Evolutionary conservation across 2,329 filamentous ascomycete genomes (phyloP), one percentile per base, ranked within the genome.

Genomic region (Parastagonospora avenae): DNA sequence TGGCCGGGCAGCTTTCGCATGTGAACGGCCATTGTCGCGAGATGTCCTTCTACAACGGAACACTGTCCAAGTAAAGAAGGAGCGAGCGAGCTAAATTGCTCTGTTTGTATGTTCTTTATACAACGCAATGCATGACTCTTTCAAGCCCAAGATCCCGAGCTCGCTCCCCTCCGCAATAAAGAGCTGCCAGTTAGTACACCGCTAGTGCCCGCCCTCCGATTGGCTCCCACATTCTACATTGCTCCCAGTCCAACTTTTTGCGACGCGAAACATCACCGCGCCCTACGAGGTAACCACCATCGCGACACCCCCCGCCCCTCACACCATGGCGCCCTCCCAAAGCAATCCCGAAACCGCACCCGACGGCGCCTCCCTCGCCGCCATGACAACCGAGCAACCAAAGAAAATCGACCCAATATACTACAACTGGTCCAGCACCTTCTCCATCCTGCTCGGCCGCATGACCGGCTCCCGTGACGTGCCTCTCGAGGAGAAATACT

Each of bases 401-500:
- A 50, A 59, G 14, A 65, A 70, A 24, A 58, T 72, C 33, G 71
- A 73, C 50, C 64, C 66, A 2, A 52, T 73, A 49, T 79, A 75
- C 70, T 80, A 80, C 69, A 80, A 72, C 52, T 96, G 91, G 88
- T 83, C 88, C 71, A 96, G 90, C 78, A 89, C 92, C 79, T 97
- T 95, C 82, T 85, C 85, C 64, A 89, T 92, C 75, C 79, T 96
- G 42, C 85, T 89, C 12, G 89, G 90, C 48, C 80, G 82, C 65
- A 71, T 72, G 65, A 70, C 63, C 0, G 66, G 68, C 32, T 41
- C 47, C 30, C 66, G 68, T 37, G 55, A 72, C 41, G 37, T 66
- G 10, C 28, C 56, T 5, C 62, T 72, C 24, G 68, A 71, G 38
- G 48, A 50, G 8, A 84, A 89, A 76, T 97, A 91, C 80, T 89